Base-by-base conservation (phyloP, 139 green algal species). In the Edaphochlamys debaryana region DNA sequence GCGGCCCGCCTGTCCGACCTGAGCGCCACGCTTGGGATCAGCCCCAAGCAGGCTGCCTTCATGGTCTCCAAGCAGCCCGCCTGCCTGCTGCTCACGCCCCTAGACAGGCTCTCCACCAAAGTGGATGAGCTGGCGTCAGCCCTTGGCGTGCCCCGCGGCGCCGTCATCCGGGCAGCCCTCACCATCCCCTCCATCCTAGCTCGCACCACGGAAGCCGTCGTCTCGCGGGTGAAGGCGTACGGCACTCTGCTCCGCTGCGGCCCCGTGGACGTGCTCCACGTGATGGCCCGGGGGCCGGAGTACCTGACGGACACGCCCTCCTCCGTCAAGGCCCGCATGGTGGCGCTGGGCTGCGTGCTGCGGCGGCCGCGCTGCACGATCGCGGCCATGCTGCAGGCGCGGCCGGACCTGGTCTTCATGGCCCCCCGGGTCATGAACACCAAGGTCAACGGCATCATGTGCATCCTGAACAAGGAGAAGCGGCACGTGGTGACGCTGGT, bases 361-460 rank as follows among this genome's bases (percentile, higher is more conserved):
- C 67, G 42, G 40, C 62, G 79, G n/a, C 69, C 68, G 63, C 80
- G 52, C 1, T 76, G 82, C 48, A 76, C 67, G 32, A 72, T 73
- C 34, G 76, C 68, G 11, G 80, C 80, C 29, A 54, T 85, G 76
- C 38, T 73, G 50, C 68, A 68, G 45, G 66, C 48, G 19, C 76
- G 62, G 30, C 86, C 86, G 0, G 75, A 75, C 36, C 32, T 84
- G 40, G 69, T 83, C 56, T 79, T 70, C 66, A 77, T 90, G 76
- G 77, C 69, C 0, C 15, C 45, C 11, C 48, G 67, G n/a, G 77
- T 87, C 22, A 63, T 87, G 56, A 82, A 86, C 54, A 87, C 74
- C 75, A 90, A 90, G 77, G 56, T 90, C 13, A 82, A 79, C 34
- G 81, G 86, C 69, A 52, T 90, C 34, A 90, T 90, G 86, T 71